Base-by-base conservation (phyloP, 2,329 filamentous ascomycete species). In the Pseudogymnoascus verrucosus region DNA sequence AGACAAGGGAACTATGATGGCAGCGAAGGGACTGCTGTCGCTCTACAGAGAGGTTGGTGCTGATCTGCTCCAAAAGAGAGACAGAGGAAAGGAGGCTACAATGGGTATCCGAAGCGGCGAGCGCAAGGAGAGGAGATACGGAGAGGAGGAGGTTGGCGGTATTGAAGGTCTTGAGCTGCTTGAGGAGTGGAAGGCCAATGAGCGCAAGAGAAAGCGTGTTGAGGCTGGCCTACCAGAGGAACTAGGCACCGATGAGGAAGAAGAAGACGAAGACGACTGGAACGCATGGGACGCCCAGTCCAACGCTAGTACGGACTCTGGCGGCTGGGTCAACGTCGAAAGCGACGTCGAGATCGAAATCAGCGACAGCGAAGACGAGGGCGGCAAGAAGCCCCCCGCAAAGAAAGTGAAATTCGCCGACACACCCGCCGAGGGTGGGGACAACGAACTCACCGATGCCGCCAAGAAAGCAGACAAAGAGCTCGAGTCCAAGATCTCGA, bases 1-100 rank as follows among this genome's bases (percentile, higher is more conserved):
- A 74, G 95, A 99, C 73, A 99, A 98, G 80, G 93, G 93, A 65
- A 90, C 95, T n/a, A 93, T 96, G 84, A 98, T 99, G 95, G 95
- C 95, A 6, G 92, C 93, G 12, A 93, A 95, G 75, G 93, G 95
- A 67, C 80, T 99, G 5, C 80, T 99, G 44, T 91, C 91, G 23
- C 81, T 99, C 5, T 99, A 96, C 79, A 83, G 95, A 69, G 93
- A 98, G 72, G 89, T 96, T 12, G 92, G 89, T 37, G 91, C 95
- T 0, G 90, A 96, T 68, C 84, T 98, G 78, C 79, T 99, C 65
- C 89, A 89, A 76, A 96, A 91, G 80, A 86, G 89, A 72, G 95
- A 97, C 73, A 86, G 95, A 70, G 95, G 95, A 71, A 96, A 96
- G 79, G 87, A 92, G 62, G 95, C 95, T 11, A 86, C 91, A 0